These are phyloP conservation scores for Podila minutissima DNA, from an alignment of 192 early-diverging fungal species.

Conservation along the genomic window DNA sequence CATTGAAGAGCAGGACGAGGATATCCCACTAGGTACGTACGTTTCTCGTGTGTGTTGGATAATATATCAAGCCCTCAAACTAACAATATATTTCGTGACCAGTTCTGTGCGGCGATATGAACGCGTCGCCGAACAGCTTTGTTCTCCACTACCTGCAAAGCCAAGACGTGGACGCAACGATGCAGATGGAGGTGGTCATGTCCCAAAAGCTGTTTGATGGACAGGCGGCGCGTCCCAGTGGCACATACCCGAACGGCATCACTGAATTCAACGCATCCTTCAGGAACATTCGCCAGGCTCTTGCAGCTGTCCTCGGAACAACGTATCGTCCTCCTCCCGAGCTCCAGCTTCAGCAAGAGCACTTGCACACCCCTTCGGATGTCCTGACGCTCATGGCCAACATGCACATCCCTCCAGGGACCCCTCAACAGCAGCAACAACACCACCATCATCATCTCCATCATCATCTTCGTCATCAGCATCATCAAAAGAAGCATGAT, in stretches of 20 bases:
- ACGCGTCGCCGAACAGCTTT: slow-evolving; percentile 21
- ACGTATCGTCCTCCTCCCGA: not conserved
- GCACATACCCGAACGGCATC: slow-evolving; percentile 11
- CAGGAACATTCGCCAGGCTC: not conserved
- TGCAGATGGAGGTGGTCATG: slow-evolving; percentile 10
- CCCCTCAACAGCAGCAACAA: too few relatives aligned
- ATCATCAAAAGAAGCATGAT: too few relatives aligned
- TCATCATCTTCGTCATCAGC: not conserved
- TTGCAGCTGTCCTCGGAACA: too few relatives aligned
- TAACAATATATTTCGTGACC: not conserved
- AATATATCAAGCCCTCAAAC: not conserved
- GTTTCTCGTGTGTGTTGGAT: not conserved
- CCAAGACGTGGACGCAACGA: not conserved
- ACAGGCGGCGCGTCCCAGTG: not conserved
- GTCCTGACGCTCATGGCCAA: too few relatives aligned
- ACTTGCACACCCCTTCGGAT: not conserved
- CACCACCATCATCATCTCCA: not conserved
- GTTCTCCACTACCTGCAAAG: slow-evolving; percentile 13
- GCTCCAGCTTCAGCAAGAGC: too few relatives aligned
- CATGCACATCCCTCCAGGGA: too few relatives aligned
- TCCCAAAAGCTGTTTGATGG: slow-evolving; percentile 13
- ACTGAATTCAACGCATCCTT: slow-evolving; percentile 15
- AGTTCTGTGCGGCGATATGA: slow-evolving; percentile 46
- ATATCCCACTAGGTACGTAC: slow-evolving; percentile 22
- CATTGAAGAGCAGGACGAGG: not conserved